Conservation (phyloP, 75 land plant genomes). For the Selaginella tamariscina region DNA sequence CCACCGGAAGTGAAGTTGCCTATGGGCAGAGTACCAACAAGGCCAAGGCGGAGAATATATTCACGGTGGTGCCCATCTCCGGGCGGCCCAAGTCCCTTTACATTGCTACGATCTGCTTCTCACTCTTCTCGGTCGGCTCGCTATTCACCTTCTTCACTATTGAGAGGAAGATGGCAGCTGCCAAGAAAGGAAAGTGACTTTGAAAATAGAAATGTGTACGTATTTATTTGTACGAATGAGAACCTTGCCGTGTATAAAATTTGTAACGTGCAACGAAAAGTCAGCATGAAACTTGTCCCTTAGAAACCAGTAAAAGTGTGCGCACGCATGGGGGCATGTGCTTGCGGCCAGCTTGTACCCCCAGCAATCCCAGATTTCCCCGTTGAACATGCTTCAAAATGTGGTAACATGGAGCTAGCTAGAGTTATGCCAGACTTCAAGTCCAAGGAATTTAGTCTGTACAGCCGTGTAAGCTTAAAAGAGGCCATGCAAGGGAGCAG, state of each 20-base stretch:
- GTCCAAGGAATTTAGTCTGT: neutral
- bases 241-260: neutral
- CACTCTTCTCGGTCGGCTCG: conserved; percentile 60
- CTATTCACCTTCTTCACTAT: conserved; percentile 41
- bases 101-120: conserved; percentile 57
- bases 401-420: neutral
- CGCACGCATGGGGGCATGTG: no score
- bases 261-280: no score
- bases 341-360: no score
- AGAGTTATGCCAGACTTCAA: neutral
- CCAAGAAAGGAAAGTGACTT: conserved; percentile 13
- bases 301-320: no score
- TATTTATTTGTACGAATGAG: neutral
- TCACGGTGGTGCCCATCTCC: conserved; percentile 42
- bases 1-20: conserved; percentile 30
- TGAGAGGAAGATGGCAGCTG: conserved; percentile 32
- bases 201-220: neutral
- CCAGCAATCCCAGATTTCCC: no score
- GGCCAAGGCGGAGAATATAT: conserved; percentile 35
- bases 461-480: no score
- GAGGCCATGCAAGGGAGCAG: neutral
- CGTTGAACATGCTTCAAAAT: neutral
- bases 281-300: no score
- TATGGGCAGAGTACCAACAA: conserved; percentile 59
- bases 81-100: conserved; percentile 59